Base-by-base conservation (phyloP, 225 moss, liverwort and hornwort genomes). In the Climacium dendroides region DNA sequence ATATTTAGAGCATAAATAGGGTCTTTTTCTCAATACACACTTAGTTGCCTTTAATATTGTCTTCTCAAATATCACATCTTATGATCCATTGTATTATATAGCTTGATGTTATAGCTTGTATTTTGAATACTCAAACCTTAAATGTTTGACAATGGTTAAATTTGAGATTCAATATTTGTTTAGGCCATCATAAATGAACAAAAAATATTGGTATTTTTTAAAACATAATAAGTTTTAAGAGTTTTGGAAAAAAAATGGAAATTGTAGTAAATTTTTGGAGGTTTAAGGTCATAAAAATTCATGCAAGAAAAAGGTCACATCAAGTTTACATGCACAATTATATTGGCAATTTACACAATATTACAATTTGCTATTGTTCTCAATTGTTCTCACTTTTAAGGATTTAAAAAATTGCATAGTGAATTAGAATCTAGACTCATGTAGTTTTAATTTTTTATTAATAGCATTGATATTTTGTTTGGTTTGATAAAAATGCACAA, bases 1-100 rank as follows among this genome's bases (percentile, higher is more conserved):
- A 17, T 16, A n/a, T 16, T 54, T 2, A 34, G 2, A 11, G 11
- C 1, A 13, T 34, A 52, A 52, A 0, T 52, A 74, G 20, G 52
- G 8, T 11, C 9, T 71, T 2, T 32, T 6, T 32, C 0, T 32
- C 0, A 1, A 74, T 0, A 1, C 20, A 19, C 5, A 20, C 1
- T 74, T 75, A 53, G 5, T 23, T 52, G 5, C 53, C 5, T 23
- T 32, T 13, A 74, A 20, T n/a, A 54, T 25, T 5, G 34, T n/a
- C 15, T 54, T 53, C 2, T 35, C 6, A 19, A 75, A 14, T 25
- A 13, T 52, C 3, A 52, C 52, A 78, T 55, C 26, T 3, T 55
- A 55, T 37, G 3, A 17, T 0, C 37, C 26, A 54, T 17, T 55
- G 11, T 37, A 32, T 55, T 53, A 11, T 77, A 20, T 24, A 34